Evolutionary conservation across 2,329 filamentous ascomycete genomes (phyloP).

Genomic region (Byssochlamys sp.): DNA sequence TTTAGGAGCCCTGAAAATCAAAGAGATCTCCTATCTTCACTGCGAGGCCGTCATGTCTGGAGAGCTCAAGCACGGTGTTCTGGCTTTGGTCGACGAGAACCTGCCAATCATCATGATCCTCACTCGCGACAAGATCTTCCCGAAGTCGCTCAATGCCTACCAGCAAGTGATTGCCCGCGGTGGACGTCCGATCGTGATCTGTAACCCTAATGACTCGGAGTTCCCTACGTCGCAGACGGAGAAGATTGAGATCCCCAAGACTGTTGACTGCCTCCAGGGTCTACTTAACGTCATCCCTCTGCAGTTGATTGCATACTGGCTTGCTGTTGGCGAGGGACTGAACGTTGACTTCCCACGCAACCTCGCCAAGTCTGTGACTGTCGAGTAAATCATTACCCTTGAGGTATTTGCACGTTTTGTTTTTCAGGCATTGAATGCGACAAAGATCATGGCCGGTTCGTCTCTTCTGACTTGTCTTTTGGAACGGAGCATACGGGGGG

Average conservation of each 20-base stretch:
- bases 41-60: constrained; percentile 99
- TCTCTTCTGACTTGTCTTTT: neutral
- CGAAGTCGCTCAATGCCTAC: constrained; percentile 98
- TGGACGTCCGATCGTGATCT: constrained; percentile 96
- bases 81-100: constrained; percentile 95
- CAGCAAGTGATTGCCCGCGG: constrained; percentile 96
- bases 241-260: constrained; percentile 95
- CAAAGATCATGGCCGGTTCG: neutral
- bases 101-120: constrained; percentile 99
- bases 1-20: constrained; percentile 84
- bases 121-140: constrained; percentile 89
- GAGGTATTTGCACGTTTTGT: neutral
- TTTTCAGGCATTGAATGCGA: neutral
- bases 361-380: constrained; percentile 96
- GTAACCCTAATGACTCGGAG: constrained; percentile 80
- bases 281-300: constrained; percentile 95
- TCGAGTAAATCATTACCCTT: constrained; percentile 58
- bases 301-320: constrained; percentile 97
- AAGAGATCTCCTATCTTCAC: constrained; percentile 99
- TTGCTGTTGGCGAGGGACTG: constrained; percentile 86
- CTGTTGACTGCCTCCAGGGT: constrained; percentile 89
- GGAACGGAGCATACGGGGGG: neutral
- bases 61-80: constrained; percentile 96
- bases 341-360: constrained; percentile 99
- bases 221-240: constrained; percentile 81